Conservation (phyloP, 352 stramenopile genomes). For the Phytophthora fragariae region DNA sequence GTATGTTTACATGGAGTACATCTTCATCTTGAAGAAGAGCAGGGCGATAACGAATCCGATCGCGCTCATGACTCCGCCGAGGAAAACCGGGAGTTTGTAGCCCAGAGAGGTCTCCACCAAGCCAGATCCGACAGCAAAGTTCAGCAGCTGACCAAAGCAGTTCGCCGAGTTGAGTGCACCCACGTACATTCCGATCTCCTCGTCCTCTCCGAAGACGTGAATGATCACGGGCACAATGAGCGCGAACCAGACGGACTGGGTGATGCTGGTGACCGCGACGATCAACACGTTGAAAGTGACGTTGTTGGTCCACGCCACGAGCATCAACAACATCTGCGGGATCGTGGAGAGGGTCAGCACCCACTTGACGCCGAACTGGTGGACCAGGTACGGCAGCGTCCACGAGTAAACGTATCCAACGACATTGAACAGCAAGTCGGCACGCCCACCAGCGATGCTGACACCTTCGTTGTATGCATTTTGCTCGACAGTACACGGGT, state of each 20-base stretch:
- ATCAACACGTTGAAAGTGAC: slow-evolving; percentile 50
- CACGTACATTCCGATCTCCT: slow-evolving; percentile 68
- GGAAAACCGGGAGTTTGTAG: slow-evolving; percentile 68
- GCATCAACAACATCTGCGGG: slow-evolving; percentile 61
- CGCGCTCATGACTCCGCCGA: slow-evolving; percentile 66
- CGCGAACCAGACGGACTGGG: slow-evolving; percentile 56
- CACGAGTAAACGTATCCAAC: slow-evolving; percentile 57
- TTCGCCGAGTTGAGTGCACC: slow-evolving; percentile 78
- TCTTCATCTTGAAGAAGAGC: slow-evolving; percentile 68
- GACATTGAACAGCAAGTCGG: slow-evolving; percentile 57
- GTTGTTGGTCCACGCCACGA: slow-evolving; percentile 54
- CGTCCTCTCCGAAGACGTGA: slow-evolving; percentile 56
- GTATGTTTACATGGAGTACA: slow-evolving; percentile 67
- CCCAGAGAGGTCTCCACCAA: slow-evolving; percentile 67
- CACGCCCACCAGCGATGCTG: slow-evolving; percentile 44
- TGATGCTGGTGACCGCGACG: slow-evolving; percentile 56
- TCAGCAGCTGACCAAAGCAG: slow-evolving; percentile 71
- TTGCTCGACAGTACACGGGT: slow-evolving; percentile 45
- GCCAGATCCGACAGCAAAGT: slow-evolving; percentile 61
- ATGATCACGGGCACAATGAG: slow-evolving; percentile 69
- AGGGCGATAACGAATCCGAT: slow-evolving; percentile 61
- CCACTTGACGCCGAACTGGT: slow-evolving; percentile 55
- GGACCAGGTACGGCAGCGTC: slow-evolving; percentile 51
- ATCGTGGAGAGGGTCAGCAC: slow-evolving; percentile 44
- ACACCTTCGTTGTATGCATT: slow-evolving; percentile 60